Conservation (phyloP, 2,329 filamentous ascomycete genomes). For the Hypoxylon sp. region DNA sequence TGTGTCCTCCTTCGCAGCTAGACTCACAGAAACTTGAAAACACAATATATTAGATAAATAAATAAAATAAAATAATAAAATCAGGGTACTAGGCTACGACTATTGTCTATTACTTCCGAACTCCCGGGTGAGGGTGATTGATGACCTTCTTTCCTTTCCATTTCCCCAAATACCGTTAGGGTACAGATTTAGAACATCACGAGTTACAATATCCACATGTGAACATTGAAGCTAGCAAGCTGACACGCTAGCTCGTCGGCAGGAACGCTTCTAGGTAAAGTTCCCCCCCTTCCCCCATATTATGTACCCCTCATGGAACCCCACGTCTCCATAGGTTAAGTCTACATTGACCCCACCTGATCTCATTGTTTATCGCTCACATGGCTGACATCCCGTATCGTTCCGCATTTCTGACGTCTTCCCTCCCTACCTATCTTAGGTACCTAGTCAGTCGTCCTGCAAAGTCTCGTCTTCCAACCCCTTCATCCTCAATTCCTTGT, state of each 20-base stretch:
- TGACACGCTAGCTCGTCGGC: too few relatives aligned
- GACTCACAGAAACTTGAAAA: constrained; percentile 10
- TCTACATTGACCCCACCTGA: constrained; percentile 34
- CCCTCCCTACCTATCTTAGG: background rate
- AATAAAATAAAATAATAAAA: too few relatives aligned
- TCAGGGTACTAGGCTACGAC: too few relatives aligned
- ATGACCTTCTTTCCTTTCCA: too few relatives aligned
- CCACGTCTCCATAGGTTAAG: constrained; percentile 1
- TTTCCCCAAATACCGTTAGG: too few relatives aligned
- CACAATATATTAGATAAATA: too few relatives aligned
- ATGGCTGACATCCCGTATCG: constrained; percentile 31
- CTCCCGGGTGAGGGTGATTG: background rate
- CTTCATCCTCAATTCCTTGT: background rate
- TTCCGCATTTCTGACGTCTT: constrained; percentile 39
- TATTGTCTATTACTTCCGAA: background rate
- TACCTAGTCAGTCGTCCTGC: background rate
- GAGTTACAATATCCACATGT: too few relatives aligned
- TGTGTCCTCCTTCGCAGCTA: constrained; percentile 29
- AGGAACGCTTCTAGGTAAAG: too few relatives aligned
- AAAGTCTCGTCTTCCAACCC: constrained; percentile 6
- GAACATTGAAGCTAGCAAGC: too few relatives aligned
- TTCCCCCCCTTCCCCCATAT: constrained; percentile 22
- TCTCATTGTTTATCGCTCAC: constrained; percentile 37
- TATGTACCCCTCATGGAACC: constrained; percentile 30
- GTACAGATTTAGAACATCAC: too few relatives aligned